Evolutionary conservation across 2,329 filamentous ascomycete genomes (phyloP).

Genomic region (Fusarium brachygibbosum): DNA sequence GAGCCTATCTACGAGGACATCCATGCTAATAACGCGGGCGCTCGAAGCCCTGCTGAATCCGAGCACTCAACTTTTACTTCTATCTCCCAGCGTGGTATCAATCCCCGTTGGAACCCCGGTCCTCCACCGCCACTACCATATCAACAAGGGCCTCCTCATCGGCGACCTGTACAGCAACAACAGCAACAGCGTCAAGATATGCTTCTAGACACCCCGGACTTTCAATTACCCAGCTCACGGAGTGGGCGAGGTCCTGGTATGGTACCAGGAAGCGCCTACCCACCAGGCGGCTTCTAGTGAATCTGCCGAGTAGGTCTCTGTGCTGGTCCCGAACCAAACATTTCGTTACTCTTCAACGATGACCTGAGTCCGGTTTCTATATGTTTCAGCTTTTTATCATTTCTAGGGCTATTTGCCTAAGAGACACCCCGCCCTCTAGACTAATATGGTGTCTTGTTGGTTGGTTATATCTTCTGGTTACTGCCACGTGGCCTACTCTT

Average conservation of each 20-base stretch:
- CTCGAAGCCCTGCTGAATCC: slow-evolving; percentile 80
- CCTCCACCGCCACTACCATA: slow-evolving; percentile 60
- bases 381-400: slow-evolving; percentile 11
- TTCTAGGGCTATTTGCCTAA: slow-evolving; percentile 19
- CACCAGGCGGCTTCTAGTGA: slow-evolving; percentile 49
- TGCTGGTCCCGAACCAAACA: slow-evolving; percentile 4
- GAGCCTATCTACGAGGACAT: slow-evolving; percentile 72
- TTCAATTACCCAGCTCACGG: slow-evolving; percentile 72
- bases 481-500: background rate
- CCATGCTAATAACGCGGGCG: slow-evolving; percentile 62
- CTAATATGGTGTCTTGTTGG: slow-evolving; percentile 29
- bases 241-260: slow-evolving; percentile 58
- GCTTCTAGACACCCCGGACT: slow-evolving; percentile 88
- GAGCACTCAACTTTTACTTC: slow-evolving; percentile 91
- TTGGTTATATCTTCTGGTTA: slow-evolving; percentile 13
- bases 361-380: slow-evolving; percentile 11
- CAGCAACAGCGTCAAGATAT: slow-evolving; percentile 77
- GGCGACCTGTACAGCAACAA: slow-evolving; percentile 65
- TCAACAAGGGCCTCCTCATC: slow-evolving; percentile 59
- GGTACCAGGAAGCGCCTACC: slow-evolving; percentile 69
- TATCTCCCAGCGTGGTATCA: slow-evolving; percentile 87
- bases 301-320: slow-evolving; percentile 15
- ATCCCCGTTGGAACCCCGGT: slow-evolving; percentile 84
- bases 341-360: slow-evolving; percentile 11
- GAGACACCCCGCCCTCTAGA: slow-evolving; percentile 27